Percentiles rank a stretch among this genome's conserved stretches.
Conservation (phyloP, 2,329 filamentous ascomycete genomes). For the Fusarium buharicum region DNA sequence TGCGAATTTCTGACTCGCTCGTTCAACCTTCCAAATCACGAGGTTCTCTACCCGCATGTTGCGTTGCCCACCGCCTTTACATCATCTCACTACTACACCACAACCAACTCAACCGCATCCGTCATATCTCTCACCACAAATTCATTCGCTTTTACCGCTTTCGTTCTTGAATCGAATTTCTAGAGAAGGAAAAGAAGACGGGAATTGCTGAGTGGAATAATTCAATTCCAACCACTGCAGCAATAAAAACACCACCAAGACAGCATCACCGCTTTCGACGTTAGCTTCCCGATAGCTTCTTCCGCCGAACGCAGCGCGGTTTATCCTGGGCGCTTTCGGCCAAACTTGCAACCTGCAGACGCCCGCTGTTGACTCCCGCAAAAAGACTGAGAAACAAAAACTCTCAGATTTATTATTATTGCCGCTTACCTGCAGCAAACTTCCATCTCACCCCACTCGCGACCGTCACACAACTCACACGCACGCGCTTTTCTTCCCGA, state of each 20-base stretch:
- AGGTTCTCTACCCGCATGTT: conserved; percentile 20
- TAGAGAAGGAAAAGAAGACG: conserved; percentile 34
- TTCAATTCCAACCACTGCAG: conserved; percentile 1
- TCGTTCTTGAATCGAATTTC: background rate
- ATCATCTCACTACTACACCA: conserved; percentile 7
- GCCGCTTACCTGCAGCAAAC: conserved; percentile 37
- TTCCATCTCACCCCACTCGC: conserved; percentile 9
- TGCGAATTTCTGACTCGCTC: conserved; percentile 2
- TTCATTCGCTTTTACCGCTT: conserved; percentile 1
- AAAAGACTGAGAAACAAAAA: background rate
- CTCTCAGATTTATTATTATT: conserved; percentile 13
- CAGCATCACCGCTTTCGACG: conserved; percentile 12
- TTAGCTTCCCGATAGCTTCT: conserved; percentile 16
- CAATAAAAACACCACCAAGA: conserved; percentile 27
- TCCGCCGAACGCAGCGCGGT: conserved; percentile 13
- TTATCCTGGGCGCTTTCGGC: conserved; percentile 19
- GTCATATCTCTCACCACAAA: conserved; percentile 5
- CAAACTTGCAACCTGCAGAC: conserved; percentile 14
- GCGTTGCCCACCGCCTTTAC: conserved; percentile 34
- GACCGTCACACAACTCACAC: conserved; percentile 15
- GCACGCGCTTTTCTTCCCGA: conserved; percentile 18
- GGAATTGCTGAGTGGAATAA: conserved; percentile 8
- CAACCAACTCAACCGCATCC: conserved; percentile 22
- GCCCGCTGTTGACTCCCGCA: conserved; percentile 6
- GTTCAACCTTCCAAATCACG: conserved; percentile 27